A percentile compares a stretch with the other conserved stretches of the same genome.
Conservation (phyloP, 805 yeast species). For the Lipomyces mesembrius region DNA sequence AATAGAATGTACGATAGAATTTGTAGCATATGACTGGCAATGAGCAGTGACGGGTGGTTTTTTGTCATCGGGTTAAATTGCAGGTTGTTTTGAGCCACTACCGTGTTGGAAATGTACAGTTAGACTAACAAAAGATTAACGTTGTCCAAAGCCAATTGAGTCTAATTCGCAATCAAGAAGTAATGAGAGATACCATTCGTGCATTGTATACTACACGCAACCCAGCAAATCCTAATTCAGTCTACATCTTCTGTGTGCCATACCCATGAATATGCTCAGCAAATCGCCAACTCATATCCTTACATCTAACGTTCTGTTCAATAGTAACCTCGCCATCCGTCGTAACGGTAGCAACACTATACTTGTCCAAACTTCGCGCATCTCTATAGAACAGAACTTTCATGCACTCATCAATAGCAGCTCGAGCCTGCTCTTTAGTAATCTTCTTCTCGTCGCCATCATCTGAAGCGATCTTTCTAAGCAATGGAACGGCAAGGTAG, state of each 20-base stretch:
- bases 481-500: conserved; percentile 87
- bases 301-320: conserved; percentile 69
- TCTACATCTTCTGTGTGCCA: conserved; percentile 63
- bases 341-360: conserved; percentile 75
- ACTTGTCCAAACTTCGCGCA: conserved; percentile 89
- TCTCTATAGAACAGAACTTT: conserved; percentile 94
- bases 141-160: background rate
- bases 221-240: background rate
- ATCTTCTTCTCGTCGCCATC: conserved; percentile 62
- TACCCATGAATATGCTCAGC: conserved; percentile 89
- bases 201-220: background rate
- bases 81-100: background rate
- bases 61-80: conserved; percentile 53
- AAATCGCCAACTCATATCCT: conserved; percentile 84
- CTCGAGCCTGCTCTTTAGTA: conserved; percentile 73
- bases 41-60: conserved; percentile 53
- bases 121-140: background rate
- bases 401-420: conserved; percentile 83
- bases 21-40: background rate
- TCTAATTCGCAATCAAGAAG: background rate
- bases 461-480: conserved; percentile 69
- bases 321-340: conserved; percentile 64
- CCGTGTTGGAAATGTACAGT: background rate
- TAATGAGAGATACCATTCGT: background rate
- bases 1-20: background rate